Conservation (phyloP, 1,284 basidiomycete genomes). For the Apiotrichum domesticum region DNA sequence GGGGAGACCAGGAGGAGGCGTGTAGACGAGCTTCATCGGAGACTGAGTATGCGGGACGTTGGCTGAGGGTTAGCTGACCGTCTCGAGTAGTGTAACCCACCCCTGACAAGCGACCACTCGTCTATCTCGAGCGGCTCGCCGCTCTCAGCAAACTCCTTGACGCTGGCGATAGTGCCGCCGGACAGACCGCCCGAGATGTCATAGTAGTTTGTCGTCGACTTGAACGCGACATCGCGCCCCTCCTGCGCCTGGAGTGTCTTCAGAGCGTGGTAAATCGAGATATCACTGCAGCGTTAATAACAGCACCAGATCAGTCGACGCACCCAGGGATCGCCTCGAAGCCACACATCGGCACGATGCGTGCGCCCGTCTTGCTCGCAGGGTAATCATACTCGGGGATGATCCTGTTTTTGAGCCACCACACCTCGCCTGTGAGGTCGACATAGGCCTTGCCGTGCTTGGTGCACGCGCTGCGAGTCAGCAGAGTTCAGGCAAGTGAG, state of each 20-base stretch:
- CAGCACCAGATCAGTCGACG: conserved; percentile 12
- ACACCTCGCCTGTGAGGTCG: conserved; percentile 58
- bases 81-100: conserved; percentile 7
- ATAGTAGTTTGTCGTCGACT: conserved; percentile 52
- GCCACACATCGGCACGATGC: conserved; percentile 65
- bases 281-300: conserved; percentile 46
- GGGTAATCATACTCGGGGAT: conserved; percentile 59
- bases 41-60: not conserved
- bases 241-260: conserved; percentile 44
- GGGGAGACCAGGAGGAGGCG: conserved; percentile 4
- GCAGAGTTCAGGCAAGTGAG: not conserved
- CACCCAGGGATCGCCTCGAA: conserved; percentile 65
- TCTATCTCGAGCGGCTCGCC: conserved; percentile 38
- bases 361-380: conserved; percentile 59
- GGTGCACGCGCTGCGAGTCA: conserved; percentile 51
- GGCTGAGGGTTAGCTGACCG: not conserved
- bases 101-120: conserved; percentile 33
- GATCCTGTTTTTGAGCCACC: conserved; percentile 53
- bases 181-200: conserved; percentile 55
- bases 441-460: conserved; percentile 58
- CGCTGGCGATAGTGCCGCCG: conserved; percentile 64
- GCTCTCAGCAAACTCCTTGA: conserved; percentile 49
- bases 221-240: conserved; percentile 41
- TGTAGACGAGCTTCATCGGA: conserved; percentile 3
- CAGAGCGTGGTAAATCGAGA: conserved; percentile 56